Base-by-base conservation (phyloP, 345 rosid genomes). In the Eutrema japonicum region DNA sequence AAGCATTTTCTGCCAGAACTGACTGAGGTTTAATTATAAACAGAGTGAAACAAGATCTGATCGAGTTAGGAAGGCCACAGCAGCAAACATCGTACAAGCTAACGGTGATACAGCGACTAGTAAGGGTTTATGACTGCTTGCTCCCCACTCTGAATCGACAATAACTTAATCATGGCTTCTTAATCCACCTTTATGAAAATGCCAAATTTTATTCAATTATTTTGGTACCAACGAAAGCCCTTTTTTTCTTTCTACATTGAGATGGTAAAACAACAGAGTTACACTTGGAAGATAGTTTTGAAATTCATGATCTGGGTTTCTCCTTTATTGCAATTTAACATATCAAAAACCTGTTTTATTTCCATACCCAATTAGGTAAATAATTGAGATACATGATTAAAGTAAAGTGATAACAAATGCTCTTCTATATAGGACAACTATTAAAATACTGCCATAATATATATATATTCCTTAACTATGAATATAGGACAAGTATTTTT, bases 41-140 rank as follows among this genome's bases (percentile, higher is more conserved):
- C 89, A 94, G 96, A 73, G 80, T 94, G 88, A 85, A 79, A 75
- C 89, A 89, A 82, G 98, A 94, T 73, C 82, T 94, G 64, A 49
- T 87, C 12, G 88, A 89, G 57, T 73, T 94, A 78, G 98, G 90
- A 30, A 89, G 75, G 78, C 96, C 95, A 36, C 74, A 78, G 30
- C 79, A 89, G 78, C 81, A 75, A 79, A 85, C 91, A 33, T 70
- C 78, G 0, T 77, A 88, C 80, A 91, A 91, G 80, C 85, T 91
- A 76, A 73, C 58, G 13, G 85, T 88, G 50, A 87, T 85, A 36
- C 84, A 85, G 3, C 83, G 96, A 48, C 72, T 94, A 85, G 90
- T 78, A 72, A 72, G 79, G n/a, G 77, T 87, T 37, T 91, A 94
- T 5, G 97, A 88, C 61, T 88, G 95, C 75, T 75, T 91, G 82